phyloP scores from a whole-genome alignment of 768 basidiomycete species.

The Russula olivacea region DNA sequence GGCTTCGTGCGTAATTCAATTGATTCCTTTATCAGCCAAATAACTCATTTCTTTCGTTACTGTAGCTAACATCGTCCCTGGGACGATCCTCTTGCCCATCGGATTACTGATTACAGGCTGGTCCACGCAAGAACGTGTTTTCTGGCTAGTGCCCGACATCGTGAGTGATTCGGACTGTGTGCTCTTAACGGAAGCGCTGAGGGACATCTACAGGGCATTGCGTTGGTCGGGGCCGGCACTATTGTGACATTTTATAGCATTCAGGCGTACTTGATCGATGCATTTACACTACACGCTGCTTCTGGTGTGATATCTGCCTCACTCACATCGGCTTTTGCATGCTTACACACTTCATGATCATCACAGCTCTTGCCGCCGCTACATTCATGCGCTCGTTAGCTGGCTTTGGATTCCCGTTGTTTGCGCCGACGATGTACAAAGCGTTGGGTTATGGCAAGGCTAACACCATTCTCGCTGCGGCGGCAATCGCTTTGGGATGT shows the following conservation, averaged over 20 bases:
- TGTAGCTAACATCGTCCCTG: conserved; percentile 54
- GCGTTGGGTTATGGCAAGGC: conserved; percentile 66
- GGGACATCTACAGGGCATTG: conserved; percentile 44
- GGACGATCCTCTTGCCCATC: conserved; percentile 52
- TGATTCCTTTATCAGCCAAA: background rate
- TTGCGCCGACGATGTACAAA: conserved; percentile 62
- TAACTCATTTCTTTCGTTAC: background rate
- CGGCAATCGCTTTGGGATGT: conserved; percentile 55
- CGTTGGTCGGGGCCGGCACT: conserved; percentile 49
- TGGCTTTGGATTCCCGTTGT: conserved; percentile 73
- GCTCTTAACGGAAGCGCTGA: background rate
- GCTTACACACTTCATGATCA: conserved; percentile 11
- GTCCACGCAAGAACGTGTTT: conserved; percentile 49
- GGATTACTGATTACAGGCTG: conserved; percentile 70
- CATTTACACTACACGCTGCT: conserved; percentile 60
- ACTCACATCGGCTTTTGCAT: conserved; percentile 1
- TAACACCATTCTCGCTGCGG: conserved; percentile 54
- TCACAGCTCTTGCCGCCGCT: conserved; percentile 57
- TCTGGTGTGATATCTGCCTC: conserved; percentile 41
- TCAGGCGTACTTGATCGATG: conserved; percentile 63
- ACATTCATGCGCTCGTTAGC: conserved; percentile 56
- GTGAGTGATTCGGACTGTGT: conserved; percentile 31
- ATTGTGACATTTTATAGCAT: conserved; percentile 57
- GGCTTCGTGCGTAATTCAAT: conserved; percentile 37
- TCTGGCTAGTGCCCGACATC: conserved; percentile 69